Percentiles rank a stretch among this genome's conserved stretches.
These are phyloP conservation scores for Apophysomyces elegans DNA, from an alignment of 371 early-diverging fungal species.

Conservation along the genomic window DNA sequence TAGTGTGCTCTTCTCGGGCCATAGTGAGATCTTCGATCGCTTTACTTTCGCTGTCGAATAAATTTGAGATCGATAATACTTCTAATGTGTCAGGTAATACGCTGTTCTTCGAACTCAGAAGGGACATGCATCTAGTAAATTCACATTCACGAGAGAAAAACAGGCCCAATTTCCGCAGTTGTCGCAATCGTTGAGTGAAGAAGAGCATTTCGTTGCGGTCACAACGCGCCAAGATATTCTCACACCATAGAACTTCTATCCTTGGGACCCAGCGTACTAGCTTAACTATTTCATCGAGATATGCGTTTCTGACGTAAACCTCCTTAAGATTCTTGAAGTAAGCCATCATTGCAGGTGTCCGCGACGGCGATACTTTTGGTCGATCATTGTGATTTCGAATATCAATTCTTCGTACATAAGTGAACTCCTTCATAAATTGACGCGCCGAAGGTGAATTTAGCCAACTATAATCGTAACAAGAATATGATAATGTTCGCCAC, in stretches of 20 bases:
- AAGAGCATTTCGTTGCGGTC: slow-evolving; percentile 7
- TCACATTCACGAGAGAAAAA: slow-evolving; percentile 1
- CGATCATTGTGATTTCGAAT: neutral
- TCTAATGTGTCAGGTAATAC: neutral
- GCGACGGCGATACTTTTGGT: neutral
- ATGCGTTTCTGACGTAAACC: neutral
- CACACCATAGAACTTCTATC: slow-evolving; percentile 1
- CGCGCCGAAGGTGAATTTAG: neutral
- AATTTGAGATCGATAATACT: neutral
- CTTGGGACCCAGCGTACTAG: neutral
- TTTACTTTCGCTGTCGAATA: neutral
- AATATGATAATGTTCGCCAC: slow-evolving; percentile 1
- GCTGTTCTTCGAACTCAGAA: neutral
- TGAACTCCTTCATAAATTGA: neutral
- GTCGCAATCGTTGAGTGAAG: neutral
- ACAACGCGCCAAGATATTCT: neutral
- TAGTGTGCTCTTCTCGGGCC: neutral
- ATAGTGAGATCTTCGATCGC: neutral
- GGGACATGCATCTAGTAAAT: slow-evolving; percentile 1
- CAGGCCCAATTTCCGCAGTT: neutral
- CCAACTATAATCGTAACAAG: neutral
- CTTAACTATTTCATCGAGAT: neutral
- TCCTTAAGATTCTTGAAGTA: neutral
- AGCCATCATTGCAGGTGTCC: neutral
- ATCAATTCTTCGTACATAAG: neutral